Base-by-base conservation (phyloP, 331 rosid species). In the Stylosanthes scabra region DNA sequence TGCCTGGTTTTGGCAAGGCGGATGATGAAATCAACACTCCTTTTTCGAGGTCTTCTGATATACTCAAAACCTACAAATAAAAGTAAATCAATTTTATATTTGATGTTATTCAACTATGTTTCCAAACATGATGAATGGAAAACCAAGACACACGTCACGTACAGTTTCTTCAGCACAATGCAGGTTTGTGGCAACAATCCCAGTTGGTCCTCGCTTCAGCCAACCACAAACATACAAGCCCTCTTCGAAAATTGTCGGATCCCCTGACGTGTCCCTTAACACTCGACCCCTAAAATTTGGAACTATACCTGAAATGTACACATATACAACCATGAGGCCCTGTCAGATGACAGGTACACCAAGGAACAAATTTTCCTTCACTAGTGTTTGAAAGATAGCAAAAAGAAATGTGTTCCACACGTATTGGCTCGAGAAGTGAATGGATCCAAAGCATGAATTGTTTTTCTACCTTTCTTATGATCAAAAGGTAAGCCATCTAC, bases 141-240 rank as follows among this genome's bases (percentile, higher is more conserved):
- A 70, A 65, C 66, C 14, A 77, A 54, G 79, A 72, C 57, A 58
- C 39, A 67, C 96, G 61, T 80, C 39, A 67, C 96, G 61, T 80
- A 95, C 97, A 47, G 99, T 95, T 86, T 95, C 96, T 86, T 95
- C 96, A 7, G 97, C 97, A 72, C 97, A 91, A 55, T 90, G 74
- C 51, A 88, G 90, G 89, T 91, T 91, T 84, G 97, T 87, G 61
- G 84, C 97, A 82, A 94, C 78, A 81, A 94, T 91, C 74, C 97
- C 97, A 13, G 91, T 89, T 14, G 97, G 99, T 66, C 97, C 99
- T 87, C 99, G 87, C 87, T 91, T 91, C 85, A 91, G 87, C 97
- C 97, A 94, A 55, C 99, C 99, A 71, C 96, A 88, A 59, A 88
- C 93, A 75, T 91, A 94, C 74, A 94, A 86, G 78, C 96, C 97